These are phyloP conservation scores for Juglanconis juglandina DNA, from an alignment of 2,329 filamentous ascomycete species.

Conservation along the genomic window DNA sequence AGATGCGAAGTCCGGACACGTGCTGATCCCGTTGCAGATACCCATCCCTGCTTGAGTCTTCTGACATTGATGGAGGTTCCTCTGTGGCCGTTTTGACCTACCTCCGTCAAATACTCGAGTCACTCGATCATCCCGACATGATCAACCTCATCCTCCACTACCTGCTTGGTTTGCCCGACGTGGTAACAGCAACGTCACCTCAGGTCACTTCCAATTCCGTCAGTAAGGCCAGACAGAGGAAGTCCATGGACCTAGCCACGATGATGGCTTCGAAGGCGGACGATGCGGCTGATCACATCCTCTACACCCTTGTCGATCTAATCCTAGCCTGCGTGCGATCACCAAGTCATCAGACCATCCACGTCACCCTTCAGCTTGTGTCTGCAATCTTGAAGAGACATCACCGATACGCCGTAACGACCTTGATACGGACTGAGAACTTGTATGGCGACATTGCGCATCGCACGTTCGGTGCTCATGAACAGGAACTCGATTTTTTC, in stretches of 20 bases:
- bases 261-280: constrained; percentile 75
- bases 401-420: constrained; percentile 78
- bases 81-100: constrained; percentile 95
- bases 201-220: constrained; percentile 47
- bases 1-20: background rate
- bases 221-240: constrained; percentile 73
- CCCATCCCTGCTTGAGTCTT: constrained; percentile 91
- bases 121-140: constrained; percentile 88
- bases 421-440: constrained; percentile 66
- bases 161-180: constrained; percentile 74
- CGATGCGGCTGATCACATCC: constrained; percentile 69
- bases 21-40: constrained; percentile 55
- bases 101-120: constrained; percentile 83
- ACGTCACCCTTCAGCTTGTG: constrained; percentile 82
- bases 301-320: constrained; percentile 92
- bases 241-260: constrained; percentile 82
- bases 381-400: constrained; percentile 84
- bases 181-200: constrained; percentile 32
- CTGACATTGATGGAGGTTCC: constrained; percentile 93
- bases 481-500: constrained; percentile 70
- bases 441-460: constrained; percentile 50
- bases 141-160: constrained; percentile 93
- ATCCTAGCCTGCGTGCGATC: constrained; percentile 83
- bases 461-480: constrained; percentile 70
- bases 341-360: constrained; percentile 80